Percentiles rank a stretch among this genome's conserved stretches.
Conservation (phyloP, 192 early-diverging fungal genomes). For the Pilobolus umbonatus region DNA sequence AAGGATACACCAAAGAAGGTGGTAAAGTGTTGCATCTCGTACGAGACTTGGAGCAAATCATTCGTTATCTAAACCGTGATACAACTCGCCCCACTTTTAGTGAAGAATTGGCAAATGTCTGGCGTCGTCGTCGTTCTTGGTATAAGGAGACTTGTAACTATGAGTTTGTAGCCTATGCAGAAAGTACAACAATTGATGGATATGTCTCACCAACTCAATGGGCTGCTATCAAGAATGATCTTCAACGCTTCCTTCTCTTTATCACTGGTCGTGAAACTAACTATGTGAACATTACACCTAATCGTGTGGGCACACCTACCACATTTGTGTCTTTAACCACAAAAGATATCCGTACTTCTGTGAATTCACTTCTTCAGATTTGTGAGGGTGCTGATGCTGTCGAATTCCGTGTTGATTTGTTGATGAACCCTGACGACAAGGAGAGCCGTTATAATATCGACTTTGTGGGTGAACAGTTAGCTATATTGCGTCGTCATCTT, state of each 20-base stretch:
- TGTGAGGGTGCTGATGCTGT: conserved; percentile 82
- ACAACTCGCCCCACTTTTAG: conserved; percentile 79
- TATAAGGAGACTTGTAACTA: conserved; percentile 76
- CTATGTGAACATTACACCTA: conserved; percentile 22
- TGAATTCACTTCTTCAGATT: conserved; percentile 53
- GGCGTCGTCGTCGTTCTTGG: conserved; percentile 68
- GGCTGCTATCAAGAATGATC: conserved; percentile 71
- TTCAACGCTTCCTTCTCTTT: conserved; percentile 64
- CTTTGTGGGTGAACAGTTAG: conserved; percentile 75
- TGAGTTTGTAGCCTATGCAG: conserved; percentile 67
- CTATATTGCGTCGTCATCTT: conserved; percentile 64
- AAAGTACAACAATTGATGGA: conserved; percentile 32
- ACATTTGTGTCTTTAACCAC: conserved; percentile 89
- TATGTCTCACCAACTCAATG: conserved; percentile 53
- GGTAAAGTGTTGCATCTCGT: conserved; percentile 77
- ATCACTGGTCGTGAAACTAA: conserved; percentile 47
- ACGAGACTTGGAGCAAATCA: conserved; percentile 76
- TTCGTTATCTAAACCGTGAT: conserved; percentile 76
- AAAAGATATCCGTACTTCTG: conserved; percentile 49
- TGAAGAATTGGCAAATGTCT: conserved; percentile 76
- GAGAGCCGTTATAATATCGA: conserved; percentile 40
- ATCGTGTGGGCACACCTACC: conserved; percentile 42
- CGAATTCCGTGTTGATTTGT: conserved; percentile 89
- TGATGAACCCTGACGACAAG: conserved; percentile 46
- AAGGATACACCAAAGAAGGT: conserved; percentile 49